A percentile compares a stretch with the other conserved stretches of the same genome.
These are phyloP conservation scores for Cryptosporidium sp. DNA, from an alignment of 169 alveolate genomes.

Conservation along the genomic window DNA sequence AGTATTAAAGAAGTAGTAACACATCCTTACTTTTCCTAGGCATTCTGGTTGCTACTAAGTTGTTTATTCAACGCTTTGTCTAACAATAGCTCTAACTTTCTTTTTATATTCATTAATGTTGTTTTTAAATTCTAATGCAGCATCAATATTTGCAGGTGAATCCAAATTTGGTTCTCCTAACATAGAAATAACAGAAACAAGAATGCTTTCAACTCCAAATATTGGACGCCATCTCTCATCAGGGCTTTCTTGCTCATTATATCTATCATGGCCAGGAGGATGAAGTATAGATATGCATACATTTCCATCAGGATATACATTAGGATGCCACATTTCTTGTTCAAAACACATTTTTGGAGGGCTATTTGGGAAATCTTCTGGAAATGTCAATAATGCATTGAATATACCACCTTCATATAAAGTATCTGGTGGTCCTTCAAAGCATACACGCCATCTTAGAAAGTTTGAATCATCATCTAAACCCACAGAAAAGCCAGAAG, in stretches of 20 bases:
- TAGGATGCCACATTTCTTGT: constrained; percentile 98
- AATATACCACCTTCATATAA: constrained; percentile 97
- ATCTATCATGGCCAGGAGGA: constrained; percentile 95
- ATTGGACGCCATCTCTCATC: constrained; percentile 99
- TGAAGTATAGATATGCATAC: constrained; percentile 98
- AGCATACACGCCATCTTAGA: constrained; percentile 95
- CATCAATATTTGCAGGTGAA: constrained; percentile 98
- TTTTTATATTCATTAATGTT: constrained; percentile 87
- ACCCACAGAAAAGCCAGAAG: constrained; percentile 95
- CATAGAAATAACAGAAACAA: constrained; percentile 96
- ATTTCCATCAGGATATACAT: constrained; percentile 94
- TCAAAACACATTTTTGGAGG: constrained; percentile 98
- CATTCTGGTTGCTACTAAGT: background rate
- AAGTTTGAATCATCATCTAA: constrained; percentile 92
- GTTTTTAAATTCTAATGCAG: constrained; percentile 91
- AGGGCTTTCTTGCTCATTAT: constrained; percentile 96
- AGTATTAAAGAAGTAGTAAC: constrained; percentile 32
- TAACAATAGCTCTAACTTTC: constrained; percentile 89
- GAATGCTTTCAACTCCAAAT: constrained; percentile 95
- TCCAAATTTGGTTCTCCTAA: constrained; percentile 96
- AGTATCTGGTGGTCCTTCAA: constrained; percentile 97
- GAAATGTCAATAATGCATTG: constrained; percentile 94
- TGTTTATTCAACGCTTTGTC: constrained; percentile 76
- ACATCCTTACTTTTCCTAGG: constrained; percentile 60
- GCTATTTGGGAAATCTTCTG: constrained; percentile 96